Percentiles rank a stretch among this genome's conserved stretches.
These are phyloP conservation scores for Caloboletus firmus DNA, from an alignment of 1,284 basidiomycete genomes.

Conservation along the genomic window DNA sequence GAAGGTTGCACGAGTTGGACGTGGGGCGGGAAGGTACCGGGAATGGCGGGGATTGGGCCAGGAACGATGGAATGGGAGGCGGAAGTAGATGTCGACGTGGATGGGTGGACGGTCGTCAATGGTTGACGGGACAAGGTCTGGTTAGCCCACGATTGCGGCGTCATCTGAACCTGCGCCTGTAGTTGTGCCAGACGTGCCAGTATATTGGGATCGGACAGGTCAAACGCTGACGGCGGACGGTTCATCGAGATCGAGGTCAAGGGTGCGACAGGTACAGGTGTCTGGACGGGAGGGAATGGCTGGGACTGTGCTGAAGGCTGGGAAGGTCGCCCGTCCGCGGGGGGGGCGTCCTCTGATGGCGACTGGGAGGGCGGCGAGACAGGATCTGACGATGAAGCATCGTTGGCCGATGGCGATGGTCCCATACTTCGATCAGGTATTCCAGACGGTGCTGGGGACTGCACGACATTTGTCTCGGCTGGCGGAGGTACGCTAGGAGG, in stretches of 20 bases:
- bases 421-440: slow-evolving; percentile 11
- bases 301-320: slow-evolving; percentile 7
- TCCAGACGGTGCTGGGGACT: background rate
- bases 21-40: background rate
- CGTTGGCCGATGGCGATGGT: slow-evolving; percentile 2
- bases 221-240: slow-evolving; percentile 12
- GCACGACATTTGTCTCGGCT: slow-evolving; percentile 5
- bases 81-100: background rate
- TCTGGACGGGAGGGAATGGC: background rate
- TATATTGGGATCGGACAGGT: slow-evolving; percentile 26
- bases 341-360: slow-evolving; percentile 4
- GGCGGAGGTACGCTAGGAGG: background rate
- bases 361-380: slow-evolving; percentile 6
- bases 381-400: slow-evolving; percentile 1
- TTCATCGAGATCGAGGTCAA: background rate
- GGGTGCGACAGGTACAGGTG: background rate
- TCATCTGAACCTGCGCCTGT: slow-evolving; percentile 20
- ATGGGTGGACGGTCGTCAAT: background rate
- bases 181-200: slow-evolving; percentile 28
- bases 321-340: background rate
- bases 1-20: slow-evolving; percentile 8
- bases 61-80: background rate
- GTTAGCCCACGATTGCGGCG: slow-evolving; percentile 9
- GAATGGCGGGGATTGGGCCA: background rate
- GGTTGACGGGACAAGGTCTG: slow-evolving; percentile 12